Conservation (phyloP, 1,284 basidiomycete genomes). For the Sporisorium reilianum region DNA sequence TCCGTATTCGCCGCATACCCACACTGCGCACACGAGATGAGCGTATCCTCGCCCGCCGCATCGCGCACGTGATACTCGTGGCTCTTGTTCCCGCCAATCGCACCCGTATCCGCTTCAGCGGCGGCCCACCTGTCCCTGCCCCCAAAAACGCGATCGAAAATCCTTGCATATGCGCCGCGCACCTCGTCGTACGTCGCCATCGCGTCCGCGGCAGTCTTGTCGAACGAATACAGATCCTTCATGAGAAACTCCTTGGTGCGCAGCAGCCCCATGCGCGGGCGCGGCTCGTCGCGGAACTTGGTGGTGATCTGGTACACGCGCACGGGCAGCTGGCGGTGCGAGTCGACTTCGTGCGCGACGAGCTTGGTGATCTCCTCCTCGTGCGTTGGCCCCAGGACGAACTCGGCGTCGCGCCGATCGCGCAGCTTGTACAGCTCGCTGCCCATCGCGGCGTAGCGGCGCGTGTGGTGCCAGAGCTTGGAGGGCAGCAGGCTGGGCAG, state of each 20-base stretch:
- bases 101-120: constrained; percentile 70
- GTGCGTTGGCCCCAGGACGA: constrained; percentile 69
- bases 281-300: constrained; percentile 70
- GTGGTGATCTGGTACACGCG: constrained; percentile 68
- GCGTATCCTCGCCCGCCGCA: constrained; percentile 68
- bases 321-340: constrained; percentile 63
- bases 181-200: constrained; percentile 63
- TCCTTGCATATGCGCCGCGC: constrained; percentile 60
- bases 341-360: constrained; percentile 62
- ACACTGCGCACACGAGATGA: constrained; percentile 66
- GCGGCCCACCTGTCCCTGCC: constrained; percentile 37
- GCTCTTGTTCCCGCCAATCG: constrained; percentile 68
- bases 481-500: constrained; percentile 67
- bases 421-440: constrained; percentile 68
- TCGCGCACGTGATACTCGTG: constrained; percentile 69
- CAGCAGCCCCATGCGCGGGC: constrained; percentile 69
- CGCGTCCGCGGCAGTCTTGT: constrained; percentile 40
- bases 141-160: constrained; percentile 60
- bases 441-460: constrained; percentile 63
- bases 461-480: constrained; percentile 64
- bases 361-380: constrained; percentile 70
- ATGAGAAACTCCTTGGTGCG: constrained; percentile 70
- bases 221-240: constrained; percentile 71
- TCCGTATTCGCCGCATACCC: constrained; percentile 68
- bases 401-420: constrained; percentile 64